Percentiles rank a stretch among this genome's conserved stretches.
Conservation (phyloP, 2,329 filamentous ascomycete genomes). For the Talaromyces verruculosus region DNA sequence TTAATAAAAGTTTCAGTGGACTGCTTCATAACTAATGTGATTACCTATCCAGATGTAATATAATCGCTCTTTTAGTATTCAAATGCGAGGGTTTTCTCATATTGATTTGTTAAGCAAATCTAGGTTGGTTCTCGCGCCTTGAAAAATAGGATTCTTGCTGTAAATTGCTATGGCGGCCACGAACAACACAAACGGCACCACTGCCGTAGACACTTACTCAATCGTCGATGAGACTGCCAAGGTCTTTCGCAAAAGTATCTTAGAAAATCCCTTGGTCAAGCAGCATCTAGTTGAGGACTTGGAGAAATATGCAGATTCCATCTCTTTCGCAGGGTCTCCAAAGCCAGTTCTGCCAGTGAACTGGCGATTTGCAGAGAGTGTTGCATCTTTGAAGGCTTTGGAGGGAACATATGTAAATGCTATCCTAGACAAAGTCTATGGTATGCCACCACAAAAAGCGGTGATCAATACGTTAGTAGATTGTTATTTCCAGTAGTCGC, state of each 20-base stretch:
- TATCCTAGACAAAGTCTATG: conserved; percentile 11
- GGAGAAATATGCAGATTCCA: conserved; percentile 10
- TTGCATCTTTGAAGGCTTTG: conserved; percentile 12
- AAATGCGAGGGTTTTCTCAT: neutral
- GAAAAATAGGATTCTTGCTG: neutral
- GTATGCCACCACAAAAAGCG: conserved; percentile 2
- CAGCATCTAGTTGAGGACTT: conserved; percentile 8
- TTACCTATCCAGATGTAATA: neutral
- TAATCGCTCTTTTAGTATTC: neutral
- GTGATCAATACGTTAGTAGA: conserved; percentile 3
- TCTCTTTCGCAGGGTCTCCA: conserved; percentile 5
- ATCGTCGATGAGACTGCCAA: conserved; percentile 5
- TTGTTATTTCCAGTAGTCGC: too few species aligned
- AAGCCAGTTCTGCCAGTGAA: conserved; percentile 12
- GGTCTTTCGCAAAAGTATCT: conserved; percentile 8
- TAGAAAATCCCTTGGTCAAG: conserved; percentile 5
- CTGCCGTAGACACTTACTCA: neutral
- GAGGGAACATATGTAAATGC: conserved; percentile 15
- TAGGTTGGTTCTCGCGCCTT: neutral
- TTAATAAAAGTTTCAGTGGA: neutral
- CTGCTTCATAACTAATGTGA: neutral
- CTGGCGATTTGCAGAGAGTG: conserved; percentile 16
- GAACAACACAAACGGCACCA: neutral
- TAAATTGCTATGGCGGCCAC: neutral
- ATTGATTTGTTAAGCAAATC: neutral